Evolutionary conservation across 345 rosid species (phyloP), one percentile per base, ranked within the genome.

Genomic region (Turritis glabra): DNA sequence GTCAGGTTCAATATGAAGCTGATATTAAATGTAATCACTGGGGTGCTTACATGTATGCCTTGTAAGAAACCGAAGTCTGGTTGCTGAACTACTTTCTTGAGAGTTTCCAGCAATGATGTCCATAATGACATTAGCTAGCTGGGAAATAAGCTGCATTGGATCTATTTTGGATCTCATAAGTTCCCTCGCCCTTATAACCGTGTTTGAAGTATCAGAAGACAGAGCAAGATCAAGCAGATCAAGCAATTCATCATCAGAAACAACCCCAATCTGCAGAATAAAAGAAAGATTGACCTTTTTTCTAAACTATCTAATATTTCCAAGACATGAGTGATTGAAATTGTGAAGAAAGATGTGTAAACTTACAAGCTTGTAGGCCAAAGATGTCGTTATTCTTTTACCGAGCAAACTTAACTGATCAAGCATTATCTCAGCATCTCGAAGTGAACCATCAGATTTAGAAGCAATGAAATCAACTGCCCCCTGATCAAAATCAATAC

Each of bases 401-500:
- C 99, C 97, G 37, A 94, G 90, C 70, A 91, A 84, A 80, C 97
- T 90, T 50, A 95, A 82, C 82, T 95, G 99, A 77, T 92, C 97
- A 37, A 90, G 93, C 97, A 95, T 88, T 80, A 85, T 95, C 81
- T 92, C 97, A 37, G 96, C 99, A 83, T 89, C 99, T 56, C 96
- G 80, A 56, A 92, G 89, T 15, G 99, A 95, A 82, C 99, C 99
- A 81, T 83, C 89, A 30, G 99, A 84, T 78, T 86, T 95, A n/a
- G 92, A 81, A 70, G 97, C 97, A 79, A 95, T 86, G 79, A 91
- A 90, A 54, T 90, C 93, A 63, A 95, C 61, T 32, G 97, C 97
- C 22, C 37, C 82, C 46, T 79, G 89, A 76, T 95, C 99, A 69
- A 85, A 87, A 55, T 83, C 89, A 30, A 95, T 74, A 59, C 89